phyloP scores from a whole-genome alignment of 2,329 filamentous ascomycete genomes.

The Aureobasidium vineae region DNA sequence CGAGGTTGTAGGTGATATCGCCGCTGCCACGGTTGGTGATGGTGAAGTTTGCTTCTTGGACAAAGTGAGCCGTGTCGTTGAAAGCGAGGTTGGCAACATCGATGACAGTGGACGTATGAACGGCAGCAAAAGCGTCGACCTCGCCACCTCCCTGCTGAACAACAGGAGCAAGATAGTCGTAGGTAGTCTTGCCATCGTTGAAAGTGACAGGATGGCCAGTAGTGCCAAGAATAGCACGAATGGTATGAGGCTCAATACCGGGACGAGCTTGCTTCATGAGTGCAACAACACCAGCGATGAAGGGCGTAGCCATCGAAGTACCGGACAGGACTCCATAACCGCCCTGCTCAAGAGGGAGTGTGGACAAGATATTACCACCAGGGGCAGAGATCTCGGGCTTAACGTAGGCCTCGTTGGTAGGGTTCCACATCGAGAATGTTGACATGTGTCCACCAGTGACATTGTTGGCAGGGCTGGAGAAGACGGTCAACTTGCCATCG shows the following conservation, averaged over 20 bases:
- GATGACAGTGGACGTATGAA: conserved; percentile 54
- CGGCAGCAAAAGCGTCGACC: conserved; percentile 60
- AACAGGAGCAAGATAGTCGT: conserved; percentile 47
- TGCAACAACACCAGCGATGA: conserved; percentile 51
- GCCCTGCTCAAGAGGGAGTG: conserved; percentile 47
- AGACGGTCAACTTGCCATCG: conserved; percentile 28
- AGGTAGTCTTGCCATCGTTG: conserved; percentile 35
- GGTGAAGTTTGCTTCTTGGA: conserved; percentile 51
- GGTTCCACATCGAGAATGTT: conserved; percentile 59
- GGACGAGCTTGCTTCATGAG: conserved; percentile 36
- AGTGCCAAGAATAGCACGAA: conserved; percentile 34
- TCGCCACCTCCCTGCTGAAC: conserved; percentile 61
- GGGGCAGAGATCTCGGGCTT: conserved; percentile 59
- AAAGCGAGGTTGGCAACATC: conserved; percentile 60
- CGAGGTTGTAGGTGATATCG: conserved; percentile 54
- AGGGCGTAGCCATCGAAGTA: conserved; percentile 61
- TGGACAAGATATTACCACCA: conserved; percentile 59
- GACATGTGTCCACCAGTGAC: conserved; percentile 53
- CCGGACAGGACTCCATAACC: conserved; percentile 55
- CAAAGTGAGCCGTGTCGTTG: conserved; percentile 62
- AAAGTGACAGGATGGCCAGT: conserved; percentile 34
- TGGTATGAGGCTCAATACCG: conserved; percentile 32
- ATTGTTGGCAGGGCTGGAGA: conserved; percentile 29
- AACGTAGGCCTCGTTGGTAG: conserved; percentile 57
- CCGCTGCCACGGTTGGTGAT: conserved; percentile 55